Evolutionary conservation across 805 yeast species (phyloP), one percentile per base, ranked within the genome.

Genomic region (Candida adriatica): DNA sequence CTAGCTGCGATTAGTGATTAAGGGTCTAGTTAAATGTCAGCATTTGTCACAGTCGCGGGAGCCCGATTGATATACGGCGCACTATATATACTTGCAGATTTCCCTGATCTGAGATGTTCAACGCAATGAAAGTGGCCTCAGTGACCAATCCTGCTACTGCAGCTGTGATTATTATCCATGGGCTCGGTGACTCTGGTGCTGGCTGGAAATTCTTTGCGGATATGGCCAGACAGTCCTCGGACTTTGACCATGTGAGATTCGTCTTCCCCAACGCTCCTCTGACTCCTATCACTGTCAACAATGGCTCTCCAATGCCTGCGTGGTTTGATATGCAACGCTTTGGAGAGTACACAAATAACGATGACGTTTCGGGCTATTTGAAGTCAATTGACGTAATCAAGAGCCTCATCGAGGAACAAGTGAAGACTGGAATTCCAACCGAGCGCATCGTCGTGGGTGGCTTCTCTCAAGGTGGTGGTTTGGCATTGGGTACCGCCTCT

Each of bases 231-330:
- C 46, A 48, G 30, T 55, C 61, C 25, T 51, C 62, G 14, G 68
- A 53, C 13, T 79, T 68, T 46, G 64, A 60, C 43, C 75, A 68
- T 45, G 68, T 70, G 42, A 79, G 78, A 44, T 87, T 81, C 47
- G 68, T 88, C n/a, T 84, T 92, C 46, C 98, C 98, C 5, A 78
- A 80, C 51, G 96, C 98, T 0, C 96, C 96, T 6, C 48, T 48
- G 1, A 64, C 70, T 23, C 86, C 86, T 8, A 68, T 88, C 32
- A 70, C 87, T 2, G 72, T 66, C 30, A 80, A 78, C 45, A 74
- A 73, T 15, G 94, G 92, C 2, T 55, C 60, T 47, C 43, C 48
- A 1, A 79, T 80, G 79, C 82, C 95, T 0, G 78, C 77, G 2
- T 92, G 98, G 98, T 90, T 85, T 51, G 94, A 86, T 49, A 70